A percentile compares a stretch with the other conserved stretches of the same genome.
phyloP scores from a whole-genome alignment of 176 grass and related monocot species.

The Hordeum vulgare region DNA sequence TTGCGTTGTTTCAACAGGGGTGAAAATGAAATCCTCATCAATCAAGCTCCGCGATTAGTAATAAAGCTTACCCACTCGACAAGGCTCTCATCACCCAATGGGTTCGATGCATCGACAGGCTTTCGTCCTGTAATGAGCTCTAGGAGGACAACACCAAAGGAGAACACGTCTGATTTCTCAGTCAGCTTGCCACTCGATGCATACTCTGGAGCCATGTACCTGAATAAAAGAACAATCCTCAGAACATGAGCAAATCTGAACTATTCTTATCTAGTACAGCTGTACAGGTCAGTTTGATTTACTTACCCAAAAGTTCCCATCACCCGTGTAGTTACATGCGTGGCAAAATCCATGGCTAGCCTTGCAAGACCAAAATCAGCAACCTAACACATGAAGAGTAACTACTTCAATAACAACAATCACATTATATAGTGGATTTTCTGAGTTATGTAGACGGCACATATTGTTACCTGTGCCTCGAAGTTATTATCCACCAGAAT shows the following conservation, averaged over 20 bases:
- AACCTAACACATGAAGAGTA: constrained; percentile 38
- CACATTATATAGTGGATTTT: neutral
- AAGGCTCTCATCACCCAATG: constrained; percentile 87
- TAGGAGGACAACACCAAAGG: constrained; percentile 90
- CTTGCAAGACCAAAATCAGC: constrained; percentile 97
- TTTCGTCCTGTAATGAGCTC: constrained; percentile 89
- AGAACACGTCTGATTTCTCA: constrained; percentile 96
- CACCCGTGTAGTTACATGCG: constrained; percentile 92
- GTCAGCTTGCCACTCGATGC: constrained; percentile 91
- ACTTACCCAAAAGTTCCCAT: constrained; percentile 99
- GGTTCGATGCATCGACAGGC: constrained; percentile 84
- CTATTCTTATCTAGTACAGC: too few species aligned
- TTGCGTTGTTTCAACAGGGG: neutral
- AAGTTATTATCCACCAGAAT: constrained; percentile 91
- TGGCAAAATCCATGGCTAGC: constrained; percentile 75
- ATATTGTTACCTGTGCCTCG: constrained; percentile 65
- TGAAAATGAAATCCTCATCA: neutral
- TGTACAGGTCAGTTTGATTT: neutral
- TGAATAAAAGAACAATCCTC: constrained; percentile 14
- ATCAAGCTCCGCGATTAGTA: neutral
- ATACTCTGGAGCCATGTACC: constrained; percentile 96
- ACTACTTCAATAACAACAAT: neutral
- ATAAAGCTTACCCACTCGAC: constrained; percentile 83
- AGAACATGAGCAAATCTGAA: neutral
- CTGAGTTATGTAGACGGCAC: neutral